Percentiles rank a stretch among this genome's conserved stretches.
phyloP scores from a whole-genome alignment of 148 eudicot species.

The Pharnaceum exiguum region DNA sequence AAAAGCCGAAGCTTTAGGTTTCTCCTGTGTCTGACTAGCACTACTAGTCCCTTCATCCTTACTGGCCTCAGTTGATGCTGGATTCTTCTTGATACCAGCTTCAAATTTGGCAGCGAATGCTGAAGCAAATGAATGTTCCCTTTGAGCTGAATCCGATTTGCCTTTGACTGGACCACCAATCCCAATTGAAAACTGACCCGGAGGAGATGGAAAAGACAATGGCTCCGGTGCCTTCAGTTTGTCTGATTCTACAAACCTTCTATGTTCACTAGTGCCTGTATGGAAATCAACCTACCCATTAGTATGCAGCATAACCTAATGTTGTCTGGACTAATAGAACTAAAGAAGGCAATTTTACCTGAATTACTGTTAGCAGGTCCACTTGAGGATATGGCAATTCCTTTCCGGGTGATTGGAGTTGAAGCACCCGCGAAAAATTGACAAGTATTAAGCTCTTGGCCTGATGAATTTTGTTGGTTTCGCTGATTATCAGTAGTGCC shows the following conservation, averaged over 20 bases:
- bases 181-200: background rate
- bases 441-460: background rate
- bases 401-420: background rate
- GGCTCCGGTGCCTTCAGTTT: background rate
- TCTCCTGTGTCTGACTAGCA: conserved; percentile 13
- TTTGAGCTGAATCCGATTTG: conserved; percentile 33
- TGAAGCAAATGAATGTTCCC: conserved; percentile 55
- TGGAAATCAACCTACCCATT: conserved; percentile 7
- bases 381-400: conserved; percentile 1
- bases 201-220: conserved; percentile 18
- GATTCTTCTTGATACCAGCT: conserved; percentile 36
- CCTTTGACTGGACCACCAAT: conserved; percentile 9
- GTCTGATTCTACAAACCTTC: conserved; percentile 10
- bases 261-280: conserved; percentile 19
- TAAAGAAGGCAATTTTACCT: conserved; percentile 13
- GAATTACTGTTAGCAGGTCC: background rate
- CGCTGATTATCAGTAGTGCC: background rate
- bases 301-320: background rate
- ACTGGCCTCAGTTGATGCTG: conserved; percentile 5
- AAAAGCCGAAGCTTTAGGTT: conserved; percentile 24
- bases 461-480: background rate
- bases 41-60: conserved; percentile 12
- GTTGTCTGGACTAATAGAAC: too few relatives aligned
- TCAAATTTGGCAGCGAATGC: conserved; percentile 61
- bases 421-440: background rate